Evolutionary conservation across 1,284 basidiomycete species (phyloP).

Genomic region (Tetrapyrgos nigripes): DNA sequence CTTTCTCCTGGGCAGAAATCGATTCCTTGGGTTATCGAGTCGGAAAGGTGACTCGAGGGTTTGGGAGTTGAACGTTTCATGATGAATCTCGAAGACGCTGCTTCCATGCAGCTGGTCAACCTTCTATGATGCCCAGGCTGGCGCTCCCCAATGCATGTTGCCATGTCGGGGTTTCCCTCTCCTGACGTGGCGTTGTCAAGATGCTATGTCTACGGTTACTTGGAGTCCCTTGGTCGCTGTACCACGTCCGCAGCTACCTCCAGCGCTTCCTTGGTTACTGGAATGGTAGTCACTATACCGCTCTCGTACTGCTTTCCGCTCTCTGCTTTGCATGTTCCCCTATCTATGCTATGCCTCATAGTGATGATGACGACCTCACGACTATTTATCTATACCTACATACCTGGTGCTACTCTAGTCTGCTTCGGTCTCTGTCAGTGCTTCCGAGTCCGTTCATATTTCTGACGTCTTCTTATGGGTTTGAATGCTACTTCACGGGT

Average conservation of each 20-base stretch:
- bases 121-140: not conserved
- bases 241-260: no score
- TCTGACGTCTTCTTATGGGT: not conserved
- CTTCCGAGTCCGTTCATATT: not conserved
- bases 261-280: no score
- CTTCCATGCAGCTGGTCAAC: not conserved
- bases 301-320: no score
- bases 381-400: not conserved
- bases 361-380: no score
- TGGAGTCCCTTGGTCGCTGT: no score
- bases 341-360: no score
- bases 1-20: conserved; percentile 31
- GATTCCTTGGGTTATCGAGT: conserved; percentile 34
- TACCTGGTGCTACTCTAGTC: not conserved
- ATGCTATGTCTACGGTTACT: no score
- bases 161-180: no score
- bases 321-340: no score
- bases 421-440: not conserved
- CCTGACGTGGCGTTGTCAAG: no score
- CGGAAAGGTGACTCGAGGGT: conserved; percentile 9
- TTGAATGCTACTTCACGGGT: no score
- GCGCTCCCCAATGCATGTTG: not conserved
- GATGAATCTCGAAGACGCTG: conserved; percentile 7
- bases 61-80: conserved; percentile 33
- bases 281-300: no score